Evolutionary conservation across 768 basidiomycete species (phyloP).

Genomic region (Leccinum fibrillosum): DNA sequence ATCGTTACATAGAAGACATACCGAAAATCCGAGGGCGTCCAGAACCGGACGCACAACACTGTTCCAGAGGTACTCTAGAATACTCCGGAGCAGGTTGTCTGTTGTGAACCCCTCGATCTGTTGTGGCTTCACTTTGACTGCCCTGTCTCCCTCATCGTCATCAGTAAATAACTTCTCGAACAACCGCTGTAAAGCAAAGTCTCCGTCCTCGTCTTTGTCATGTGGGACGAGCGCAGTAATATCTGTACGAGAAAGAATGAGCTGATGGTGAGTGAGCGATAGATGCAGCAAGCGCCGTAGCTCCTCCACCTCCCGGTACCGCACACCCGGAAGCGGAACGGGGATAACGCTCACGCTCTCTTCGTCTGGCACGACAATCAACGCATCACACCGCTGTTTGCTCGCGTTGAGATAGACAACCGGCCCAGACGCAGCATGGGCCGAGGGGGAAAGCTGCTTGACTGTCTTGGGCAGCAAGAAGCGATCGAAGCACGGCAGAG

Average conservation of each 20-base stretch:
- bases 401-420: not conserved
- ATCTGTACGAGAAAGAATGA: not conserved
- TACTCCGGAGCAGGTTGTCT: not conserved
- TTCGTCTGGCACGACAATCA: not conserved
- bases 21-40: not conserved
- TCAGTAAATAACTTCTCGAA: not conserved
- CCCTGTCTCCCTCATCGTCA: not conserved
- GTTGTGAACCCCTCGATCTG: not conserved
- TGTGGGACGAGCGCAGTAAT: not conserved
- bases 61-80: not conserved
- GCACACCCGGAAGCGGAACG: not conserved
- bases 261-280: not conserved
- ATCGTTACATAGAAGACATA: not conserved
- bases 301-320: not conserved
- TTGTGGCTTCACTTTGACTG: not conserved
- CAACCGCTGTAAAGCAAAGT: not conserved
- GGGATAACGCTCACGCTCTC: not conserved
- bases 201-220: not conserved
- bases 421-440: not conserved
- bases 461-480: not conserved
- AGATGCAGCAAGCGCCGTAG: not conserved
- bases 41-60: not conserved
- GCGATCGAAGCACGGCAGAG: not conserved
- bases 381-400: not conserved
- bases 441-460: not conserved